These are phyloP conservation scores for Cryphonectria japonica DNA, from an alignment of 2,329 filamentous ascomycete genomes.

Conservation along the genomic window DNA sequence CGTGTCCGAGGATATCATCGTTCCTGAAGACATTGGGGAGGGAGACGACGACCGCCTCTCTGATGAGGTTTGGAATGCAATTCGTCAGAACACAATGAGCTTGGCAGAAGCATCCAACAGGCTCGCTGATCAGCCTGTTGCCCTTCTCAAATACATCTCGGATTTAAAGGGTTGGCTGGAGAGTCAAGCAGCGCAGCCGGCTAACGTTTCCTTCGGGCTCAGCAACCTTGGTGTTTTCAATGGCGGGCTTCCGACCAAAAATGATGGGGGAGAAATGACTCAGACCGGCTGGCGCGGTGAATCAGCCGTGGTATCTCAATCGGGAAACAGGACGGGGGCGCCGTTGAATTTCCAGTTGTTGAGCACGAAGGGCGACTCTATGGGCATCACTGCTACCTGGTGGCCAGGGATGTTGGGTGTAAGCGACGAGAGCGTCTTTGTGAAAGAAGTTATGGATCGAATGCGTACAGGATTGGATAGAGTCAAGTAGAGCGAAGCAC, in stretches of 20 bases:
- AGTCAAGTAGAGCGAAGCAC: background rate
- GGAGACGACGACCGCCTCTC: background rate
- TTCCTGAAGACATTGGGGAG: background rate
- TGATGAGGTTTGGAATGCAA: background rate
- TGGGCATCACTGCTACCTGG: background rate
- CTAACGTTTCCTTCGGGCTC: background rate
- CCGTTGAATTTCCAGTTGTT: background rate
- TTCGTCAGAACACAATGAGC: background rate
- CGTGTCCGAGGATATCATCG: background rate
- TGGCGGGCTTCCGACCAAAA: background rate
- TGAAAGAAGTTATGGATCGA: background rate
- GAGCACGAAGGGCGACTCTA: background rate
- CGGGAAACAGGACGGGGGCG: background rate
- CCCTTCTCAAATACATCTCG: background rate
- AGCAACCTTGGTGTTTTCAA: background rate
- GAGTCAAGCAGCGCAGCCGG: background rate
- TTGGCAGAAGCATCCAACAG: background rate
- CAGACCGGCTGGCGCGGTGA: background rate
- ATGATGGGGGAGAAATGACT: background rate
- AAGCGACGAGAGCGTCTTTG: background rate
- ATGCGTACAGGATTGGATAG: background rate
- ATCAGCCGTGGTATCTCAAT: background rate
- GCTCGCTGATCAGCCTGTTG: background rate
- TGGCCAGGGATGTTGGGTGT: background rate
- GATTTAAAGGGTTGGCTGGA: background rate